Percentiles rank a stretch among this genome's conserved stretches.
These are phyloP conservation scores for Penicillium paneum DNA, from an alignment of 2,329 filamentous ascomycete genomes.

Conservation along the genomic window DNA sequence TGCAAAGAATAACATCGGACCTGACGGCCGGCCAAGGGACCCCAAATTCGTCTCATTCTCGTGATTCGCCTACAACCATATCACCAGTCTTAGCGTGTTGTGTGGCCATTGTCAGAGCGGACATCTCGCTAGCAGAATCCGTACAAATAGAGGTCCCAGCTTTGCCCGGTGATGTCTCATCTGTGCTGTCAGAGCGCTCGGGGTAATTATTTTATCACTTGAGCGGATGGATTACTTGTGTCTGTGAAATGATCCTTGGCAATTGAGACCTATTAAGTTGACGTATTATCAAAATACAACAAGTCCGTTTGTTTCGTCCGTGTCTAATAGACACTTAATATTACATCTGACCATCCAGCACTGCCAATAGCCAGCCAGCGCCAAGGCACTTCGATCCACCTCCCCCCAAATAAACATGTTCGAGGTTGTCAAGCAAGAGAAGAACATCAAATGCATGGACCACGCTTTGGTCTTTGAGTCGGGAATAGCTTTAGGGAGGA, in stretches of 20 bases:
- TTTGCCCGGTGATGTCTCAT: background rate
- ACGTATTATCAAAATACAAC: background rate
- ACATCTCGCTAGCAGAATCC: background rate
- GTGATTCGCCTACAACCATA: conserved; percentile 36
- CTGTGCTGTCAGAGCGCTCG: background rate
- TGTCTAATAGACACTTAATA: background rate
- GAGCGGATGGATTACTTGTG: background rate
- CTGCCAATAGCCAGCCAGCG: background rate
- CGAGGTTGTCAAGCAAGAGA: background rate
- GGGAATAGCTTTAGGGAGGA: background rate
- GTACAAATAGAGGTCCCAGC: background rate
- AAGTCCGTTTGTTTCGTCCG: background rate
- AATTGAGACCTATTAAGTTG: background rate
- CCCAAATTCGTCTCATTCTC: conserved; percentile 96
- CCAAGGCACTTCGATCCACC: background rate
- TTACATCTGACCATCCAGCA: background rate
- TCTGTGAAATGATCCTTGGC: background rate
- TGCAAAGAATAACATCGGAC: conserved; percentile 79
- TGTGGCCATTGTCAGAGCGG: background rate
- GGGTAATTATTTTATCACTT: background rate
- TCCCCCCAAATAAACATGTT: background rate
- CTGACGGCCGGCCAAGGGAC: conserved; percentile 82
- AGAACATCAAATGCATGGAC: background rate
- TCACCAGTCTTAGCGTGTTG: background rate
- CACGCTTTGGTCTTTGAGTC: conserved; percentile 3